Conservation (phyloP, 306 rosid species). For the Alnus glutinosa region DNA sequence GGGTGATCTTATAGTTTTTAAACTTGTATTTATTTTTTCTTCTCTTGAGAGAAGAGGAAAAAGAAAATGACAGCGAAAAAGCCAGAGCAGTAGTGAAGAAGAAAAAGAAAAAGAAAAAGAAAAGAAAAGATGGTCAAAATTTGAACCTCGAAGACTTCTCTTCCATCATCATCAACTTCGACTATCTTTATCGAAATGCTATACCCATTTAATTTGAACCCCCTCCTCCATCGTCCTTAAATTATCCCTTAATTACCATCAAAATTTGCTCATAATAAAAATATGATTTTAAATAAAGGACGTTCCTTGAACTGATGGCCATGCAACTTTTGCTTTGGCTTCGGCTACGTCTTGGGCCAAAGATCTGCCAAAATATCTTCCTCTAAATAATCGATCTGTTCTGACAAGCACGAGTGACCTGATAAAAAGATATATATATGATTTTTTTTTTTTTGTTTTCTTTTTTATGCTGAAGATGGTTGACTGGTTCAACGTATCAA, state of each 20-base stretch:
- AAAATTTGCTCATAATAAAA: constrained; percentile 16
- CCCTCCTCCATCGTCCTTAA: background rate
- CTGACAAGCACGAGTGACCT: constrained; percentile 43
- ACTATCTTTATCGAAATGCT: constrained; percentile 98
- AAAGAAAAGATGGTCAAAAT: constrained; percentile 94
- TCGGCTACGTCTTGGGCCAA: constrained; percentile 33
- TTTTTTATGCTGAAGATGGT: background rate
- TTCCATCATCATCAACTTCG: constrained; percentile 86
- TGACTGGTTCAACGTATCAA: background rate
- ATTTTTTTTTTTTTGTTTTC: background rate
- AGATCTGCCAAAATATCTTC: constrained; percentile 19
- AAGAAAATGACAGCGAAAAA: constrained; percentile 76
- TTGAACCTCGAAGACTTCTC: constrained; percentile 90
- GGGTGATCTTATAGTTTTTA: constrained; percentile 37
- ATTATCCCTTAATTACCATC: constrained; percentile 2
- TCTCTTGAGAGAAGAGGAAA: constrained; percentile 32
- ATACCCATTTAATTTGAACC: constrained; percentile 56
- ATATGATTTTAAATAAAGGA: constrained; percentile 20
- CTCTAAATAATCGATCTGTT: constrained; percentile 15
- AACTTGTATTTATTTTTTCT: constrained; percentile 16
- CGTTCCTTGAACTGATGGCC: constrained; percentile 47
- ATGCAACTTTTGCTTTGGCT: constrained; percentile 52
- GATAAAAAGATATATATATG: background rate
- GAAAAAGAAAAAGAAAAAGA: constrained; percentile 39
- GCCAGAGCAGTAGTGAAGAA: constrained; percentile 47